A percentile compares a stretch with the other conserved stretches of the same genome.
Evolutionary conservation across 2,329 filamentous ascomycete species (phyloP).

Genomic region (Periconia sp.): DNA sequence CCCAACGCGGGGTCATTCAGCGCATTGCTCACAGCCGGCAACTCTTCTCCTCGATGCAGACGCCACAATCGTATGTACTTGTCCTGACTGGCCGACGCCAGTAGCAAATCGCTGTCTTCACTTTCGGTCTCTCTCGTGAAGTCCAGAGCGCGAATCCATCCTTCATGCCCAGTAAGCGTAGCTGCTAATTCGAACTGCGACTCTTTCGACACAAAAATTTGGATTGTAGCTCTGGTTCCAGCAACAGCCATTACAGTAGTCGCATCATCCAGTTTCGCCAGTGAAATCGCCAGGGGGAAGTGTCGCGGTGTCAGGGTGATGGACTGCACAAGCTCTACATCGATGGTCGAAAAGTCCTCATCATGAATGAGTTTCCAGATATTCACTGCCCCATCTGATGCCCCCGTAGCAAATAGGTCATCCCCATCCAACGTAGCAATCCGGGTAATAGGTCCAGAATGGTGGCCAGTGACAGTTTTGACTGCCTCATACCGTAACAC

Average conservation of each 20-base stretch:
- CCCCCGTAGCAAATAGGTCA: conserved; percentile 58
- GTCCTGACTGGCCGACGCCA: conserved; percentile 95
- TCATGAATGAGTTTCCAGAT: conserved; percentile 65
- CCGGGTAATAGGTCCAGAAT: conserved; percentile 70
- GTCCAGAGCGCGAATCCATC: conserved; percentile 86
- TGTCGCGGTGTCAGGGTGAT: conserved; percentile 75
- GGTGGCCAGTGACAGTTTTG: conserved; percentile 64
- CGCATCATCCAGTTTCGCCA: conserved; percentile 61
- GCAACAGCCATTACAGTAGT: conserved; percentile 75
- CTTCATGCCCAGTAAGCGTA: conserved; percentile 85
- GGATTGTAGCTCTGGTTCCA: conserved; percentile 80
- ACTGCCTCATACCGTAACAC: conserved; percentile 43
- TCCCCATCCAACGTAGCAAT: conserved; percentile 52
- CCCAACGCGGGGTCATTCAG: conserved; percentile 60
- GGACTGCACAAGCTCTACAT: conserved; percentile 46
- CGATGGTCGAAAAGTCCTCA: conserved; percentile 25
- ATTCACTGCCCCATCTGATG: conserved; percentile 64
- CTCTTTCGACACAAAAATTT: conserved; percentile 69
- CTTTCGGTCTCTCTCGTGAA: conserved; percentile 67
- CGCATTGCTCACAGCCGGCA: conserved; percentile 59
- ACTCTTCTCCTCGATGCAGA: conserved; percentile 69
- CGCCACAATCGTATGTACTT: conserved; percentile 96
- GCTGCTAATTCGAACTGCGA: conserved; percentile 70
- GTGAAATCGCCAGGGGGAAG: conserved; percentile 76
- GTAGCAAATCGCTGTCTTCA: conserved; percentile 66